These are phyloP conservation scores for Fennellomyces sp. DNA, from an alignment of 371 early-diverging fungal genomes.

Conservation along the genomic window DNA sequence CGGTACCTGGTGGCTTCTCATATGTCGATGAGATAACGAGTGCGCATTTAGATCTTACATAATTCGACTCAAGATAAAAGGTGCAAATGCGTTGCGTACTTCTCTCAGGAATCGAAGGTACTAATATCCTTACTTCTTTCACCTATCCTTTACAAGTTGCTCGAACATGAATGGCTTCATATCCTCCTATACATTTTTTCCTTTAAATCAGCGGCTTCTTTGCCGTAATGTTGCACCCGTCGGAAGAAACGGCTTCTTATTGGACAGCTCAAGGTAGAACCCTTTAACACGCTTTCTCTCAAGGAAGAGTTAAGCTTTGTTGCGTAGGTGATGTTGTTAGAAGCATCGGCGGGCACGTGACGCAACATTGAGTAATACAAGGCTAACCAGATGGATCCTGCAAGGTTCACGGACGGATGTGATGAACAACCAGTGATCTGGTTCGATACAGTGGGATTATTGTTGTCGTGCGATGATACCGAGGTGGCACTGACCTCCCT, in stretches of 20 bases:
- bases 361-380: conserved; percentile 70
- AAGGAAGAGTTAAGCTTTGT: not conserved
- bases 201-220: too few species aligned
- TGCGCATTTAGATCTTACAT: too few species aligned
- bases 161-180: too few species aligned
- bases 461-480: conserved; percentile 78
- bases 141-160: too few species aligned
- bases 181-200: too few species aligned
- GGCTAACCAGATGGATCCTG: conserved; percentile 30
- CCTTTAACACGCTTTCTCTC: not conserved
- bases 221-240: too few species aligned
- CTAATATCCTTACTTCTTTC: too few species aligned
- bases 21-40: too few species aligned
- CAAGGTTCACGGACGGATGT: conserved; percentile 65
- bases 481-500: conserved; percentile 67
- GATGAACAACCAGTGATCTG: conserved; percentile 25
- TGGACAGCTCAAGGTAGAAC: conserved; percentile 45
- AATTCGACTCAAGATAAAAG: too few species aligned
- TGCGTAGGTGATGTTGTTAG: conserved; percentile 62
- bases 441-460: conserved; percentile 78
- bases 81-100: too few species aligned
- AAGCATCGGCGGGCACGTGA: conserved; percentile 74
- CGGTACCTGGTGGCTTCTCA: too few species aligned
- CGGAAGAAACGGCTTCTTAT: conserved; percentile 56
- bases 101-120: too few species aligned